Conservation (phyloP, 2,329 filamentous ascomycete species). For the Byssothecium circinans region DNA sequence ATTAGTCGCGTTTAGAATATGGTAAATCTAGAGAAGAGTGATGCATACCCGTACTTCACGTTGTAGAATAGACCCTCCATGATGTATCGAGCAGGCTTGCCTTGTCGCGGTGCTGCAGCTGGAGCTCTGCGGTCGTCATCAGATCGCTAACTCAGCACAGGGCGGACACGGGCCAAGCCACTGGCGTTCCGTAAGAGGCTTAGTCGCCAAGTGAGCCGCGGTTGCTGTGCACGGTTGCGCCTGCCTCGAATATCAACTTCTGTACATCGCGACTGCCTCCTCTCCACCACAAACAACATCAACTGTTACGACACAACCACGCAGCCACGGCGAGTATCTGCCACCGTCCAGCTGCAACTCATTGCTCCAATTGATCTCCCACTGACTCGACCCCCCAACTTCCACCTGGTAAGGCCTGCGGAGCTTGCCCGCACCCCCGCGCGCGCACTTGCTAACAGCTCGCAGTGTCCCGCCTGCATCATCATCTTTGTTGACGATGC, state of each 20-base stretch:
- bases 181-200: background rate
- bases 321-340: background rate
- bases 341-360: too few relatives aligned
- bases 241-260: background rate
- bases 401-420: background rate
- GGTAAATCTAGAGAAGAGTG: background rate
- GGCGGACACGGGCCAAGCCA: background rate
- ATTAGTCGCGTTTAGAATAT: conserved; percentile 15
- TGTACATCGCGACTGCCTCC: background rate
- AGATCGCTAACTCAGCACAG: conserved; percentile 3
- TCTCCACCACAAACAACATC: background rate
- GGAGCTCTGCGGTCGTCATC: conserved; percentile 3
- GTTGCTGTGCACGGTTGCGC: background rate
- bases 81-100: conserved; percentile 23
- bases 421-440: background rate
- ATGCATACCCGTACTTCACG: conserved; percentile 80
- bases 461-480: background rate
- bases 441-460: background rate
- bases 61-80: conserved; percentile 97
- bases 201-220: background rate
- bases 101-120: conserved; percentile 1
- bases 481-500: background rate
- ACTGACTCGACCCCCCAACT: background rate
- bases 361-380: too few relatives aligned
- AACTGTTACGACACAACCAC: background rate